Base-by-base conservation (phyloP, 805 yeast species). In the Candida nonsorbophila region DNA sequence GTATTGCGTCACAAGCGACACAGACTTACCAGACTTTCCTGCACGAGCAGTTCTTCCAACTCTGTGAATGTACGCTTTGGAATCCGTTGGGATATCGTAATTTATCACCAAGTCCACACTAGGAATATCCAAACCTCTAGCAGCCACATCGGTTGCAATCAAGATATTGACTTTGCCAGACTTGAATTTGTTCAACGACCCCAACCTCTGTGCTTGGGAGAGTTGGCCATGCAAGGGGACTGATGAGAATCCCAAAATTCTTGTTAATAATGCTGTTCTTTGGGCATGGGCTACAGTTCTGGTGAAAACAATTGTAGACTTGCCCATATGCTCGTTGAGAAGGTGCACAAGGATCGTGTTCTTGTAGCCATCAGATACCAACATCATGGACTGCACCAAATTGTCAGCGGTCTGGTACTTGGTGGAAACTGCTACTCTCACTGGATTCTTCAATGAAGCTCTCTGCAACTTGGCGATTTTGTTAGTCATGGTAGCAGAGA, bases 1-100 rank as follows among this genome's bases (percentile, higher is more conserved):
- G 53, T 92, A 92, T 55, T 92, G 98, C 0, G 97, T 88, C 18
- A 87, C 94, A 34, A 88, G 62, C 2, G 95, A 82, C 11, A 88
- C 69, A 3, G 95, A 84, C 51, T 80, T 83, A 27, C 95, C 95
- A 0, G 90, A 76, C 44, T 87, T 72, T 12, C 95, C 95, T 1
- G 95, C 94, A 56, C 96, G 79, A 2, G 97, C 96, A 19, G 96
- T 87, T 66, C 97, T 80, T 33, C 97, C 97, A 19, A 88, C 96
- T 58, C 95, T 67, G 53, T 83, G 94, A 42, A 83, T 79, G 47
- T 80, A 83, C 7, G 87, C 84, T 53, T 83, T 84, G 4, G 90
- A 83, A 49, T 83, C 92, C 14, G 85, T 79, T 16, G 94, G 92
- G 30, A 83, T 76, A 51, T 83, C 92, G 44, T 77, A 83, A 51